Conservation (phyloP, 2,329 filamentous ascomycete genomes). For the Triangularia verruculosa region DNA sequence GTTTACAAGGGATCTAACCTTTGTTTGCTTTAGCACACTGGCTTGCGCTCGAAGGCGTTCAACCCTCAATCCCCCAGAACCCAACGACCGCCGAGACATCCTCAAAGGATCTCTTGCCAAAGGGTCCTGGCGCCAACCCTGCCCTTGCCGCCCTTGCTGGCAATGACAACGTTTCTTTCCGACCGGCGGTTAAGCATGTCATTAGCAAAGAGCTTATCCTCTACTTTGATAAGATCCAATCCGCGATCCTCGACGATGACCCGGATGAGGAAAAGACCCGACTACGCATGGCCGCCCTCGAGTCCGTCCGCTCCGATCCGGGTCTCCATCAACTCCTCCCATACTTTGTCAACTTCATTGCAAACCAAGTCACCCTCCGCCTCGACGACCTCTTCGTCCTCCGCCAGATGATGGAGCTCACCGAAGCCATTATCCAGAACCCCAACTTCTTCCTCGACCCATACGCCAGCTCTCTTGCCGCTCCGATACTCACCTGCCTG, state of each 20-base stretch:
- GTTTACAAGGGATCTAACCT: not conserved
- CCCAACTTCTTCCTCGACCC: slow-evolving; percentile 69
- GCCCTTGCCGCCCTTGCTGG: slow-evolving; percentile 80
- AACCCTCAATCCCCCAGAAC: slow-evolving; percentile 95
- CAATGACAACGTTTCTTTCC: slow-evolving; percentile 77
- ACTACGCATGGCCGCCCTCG: slow-evolving; percentile 79
- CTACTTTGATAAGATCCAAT: slow-evolving; percentile 94
- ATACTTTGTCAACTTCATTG: slow-evolving; percentile 94
- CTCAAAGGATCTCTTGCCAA: slow-evolving; percentile 81
- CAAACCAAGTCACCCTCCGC: slow-evolving; percentile 92
- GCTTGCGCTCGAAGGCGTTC: slow-evolving; percentile 95
- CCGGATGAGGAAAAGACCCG: slow-evolving; percentile 71
- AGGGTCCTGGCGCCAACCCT: slow-evolving; percentile 83
- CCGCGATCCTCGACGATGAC: slow-evolving; percentile 81
- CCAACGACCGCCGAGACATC: slow-evolving; percentile 82
- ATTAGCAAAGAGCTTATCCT: slow-evolving; percentile 93
- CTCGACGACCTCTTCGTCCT: slow-evolving; percentile 87
- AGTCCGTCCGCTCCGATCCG: slow-evolving; percentile 82
- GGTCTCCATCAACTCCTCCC: slow-evolving; percentile 93
- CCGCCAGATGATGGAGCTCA: slow-evolving; percentile 88
- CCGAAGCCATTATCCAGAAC: slow-evolving; percentile 80
- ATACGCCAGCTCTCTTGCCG: slow-evolving; percentile 63
- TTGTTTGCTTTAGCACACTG: slow-evolving; percentile 68
- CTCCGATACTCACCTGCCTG: slow-evolving; percentile 86
- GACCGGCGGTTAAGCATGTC: slow-evolving; percentile 91